Evolutionary conservation across 1,139 yeast species (phyloP), one percentile per base, ranked within the genome.

Genomic region (Nakaseomyces delphensis): DNA sequence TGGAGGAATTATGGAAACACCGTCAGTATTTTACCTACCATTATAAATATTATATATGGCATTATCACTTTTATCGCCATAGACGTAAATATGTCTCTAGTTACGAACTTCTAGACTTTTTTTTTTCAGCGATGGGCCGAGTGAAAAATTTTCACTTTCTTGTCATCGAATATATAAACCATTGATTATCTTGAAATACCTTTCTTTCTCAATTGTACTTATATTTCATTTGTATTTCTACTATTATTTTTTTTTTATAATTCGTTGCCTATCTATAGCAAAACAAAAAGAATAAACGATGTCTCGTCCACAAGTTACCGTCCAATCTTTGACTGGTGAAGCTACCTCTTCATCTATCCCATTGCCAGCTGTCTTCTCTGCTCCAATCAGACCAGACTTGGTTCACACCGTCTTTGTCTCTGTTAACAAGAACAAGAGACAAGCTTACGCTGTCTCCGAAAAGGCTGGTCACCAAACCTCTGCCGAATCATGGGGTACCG

Each of bases 401-500:
- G 96, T 91, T 69, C 98, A 89, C 89, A 76, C 95, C 69, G 98
- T 91, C 63, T 91, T 87, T 81, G 86, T 91, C 69, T 84, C 91
- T 71, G 89, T 91, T 64, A 91, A 89, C 93, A 91, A 91, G 91
- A 91, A 91, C 95, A 89, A 89, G 89, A 89, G 98, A 78, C 98
- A 91, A 79, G 96, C 98, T 72, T 91, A 91, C 83, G 96, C 98
- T 69, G 98, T 91, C 64, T 82, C 97, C 65, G 87, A 81, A 70
- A 85, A 86, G 76, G 98, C 98, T 66, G 98, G 98, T 79, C 95
- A 86, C 81, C 97, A 91, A 79, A 89, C 96, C 73, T 91, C 98
- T 57, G 98, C 98, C 70, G 96, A 87, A 76, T 91, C 98, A 55
- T 91, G 98, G 98, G 98, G 98, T 86, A 93, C 98, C 64, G 98